Percentiles rank a stretch among this genome's conserved stretches.
Conservation (phyloP, 2,329 filamentous ascomycete genomes). For the Dactylonectria macrodidyma region DNA sequence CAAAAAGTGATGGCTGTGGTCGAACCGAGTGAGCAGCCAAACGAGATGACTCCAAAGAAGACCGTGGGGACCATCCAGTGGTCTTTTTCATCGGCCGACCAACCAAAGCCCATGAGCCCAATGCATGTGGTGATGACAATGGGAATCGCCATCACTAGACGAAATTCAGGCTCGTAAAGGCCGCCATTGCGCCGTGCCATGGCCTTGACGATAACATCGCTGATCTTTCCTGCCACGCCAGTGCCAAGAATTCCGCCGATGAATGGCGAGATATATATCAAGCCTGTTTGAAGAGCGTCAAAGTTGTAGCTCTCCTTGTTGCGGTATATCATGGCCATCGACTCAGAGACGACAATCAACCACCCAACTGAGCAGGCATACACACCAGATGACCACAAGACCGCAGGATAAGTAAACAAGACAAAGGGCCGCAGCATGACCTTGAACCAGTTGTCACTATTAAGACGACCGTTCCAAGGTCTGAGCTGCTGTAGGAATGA, state of each 20-base stretch:
- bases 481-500: slow-evolving; percentile 82
- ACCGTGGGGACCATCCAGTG: slow-evolving; percentile 93
- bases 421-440: slow-evolving; percentile 87
- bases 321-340: slow-evolving; percentile 85
- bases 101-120: slow-evolving; percentile 96
- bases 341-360: slow-evolving; percentile 95
- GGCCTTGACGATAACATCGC: slow-evolving; percentile 85
- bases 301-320: slow-evolving; percentile 82
- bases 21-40: slow-evolving; percentile 90
- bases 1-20: slow-evolving; percentile 96
- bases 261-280: slow-evolving; percentile 93
- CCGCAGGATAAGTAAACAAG: slow-evolving; percentile 87
- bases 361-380: slow-evolving; percentile 93
- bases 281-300: slow-evolving; percentile 82
- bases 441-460: slow-evolving; percentile 83
- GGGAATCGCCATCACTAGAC: slow-evolving; percentile 88
- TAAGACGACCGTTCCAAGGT: slow-evolving; percentile 84
- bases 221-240: slow-evolving; percentile 89
- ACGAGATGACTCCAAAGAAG: slow-evolving; percentile 93
- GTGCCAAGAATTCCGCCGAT: slow-evolving; percentile 92
- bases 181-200: slow-evolving; percentile 92
- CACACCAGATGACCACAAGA: slow-evolving; percentile 89
- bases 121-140: slow-evolving; percentile 84
- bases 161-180: slow-evolving; percentile 94
- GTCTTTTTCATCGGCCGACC: slow-evolving; percentile 83